These are phyloP conservation scores for Trichoderma brevicompactum DNA, from an alignment of 2,329 filamentous ascomycete genomes.

Conservation along the genomic window DNA sequence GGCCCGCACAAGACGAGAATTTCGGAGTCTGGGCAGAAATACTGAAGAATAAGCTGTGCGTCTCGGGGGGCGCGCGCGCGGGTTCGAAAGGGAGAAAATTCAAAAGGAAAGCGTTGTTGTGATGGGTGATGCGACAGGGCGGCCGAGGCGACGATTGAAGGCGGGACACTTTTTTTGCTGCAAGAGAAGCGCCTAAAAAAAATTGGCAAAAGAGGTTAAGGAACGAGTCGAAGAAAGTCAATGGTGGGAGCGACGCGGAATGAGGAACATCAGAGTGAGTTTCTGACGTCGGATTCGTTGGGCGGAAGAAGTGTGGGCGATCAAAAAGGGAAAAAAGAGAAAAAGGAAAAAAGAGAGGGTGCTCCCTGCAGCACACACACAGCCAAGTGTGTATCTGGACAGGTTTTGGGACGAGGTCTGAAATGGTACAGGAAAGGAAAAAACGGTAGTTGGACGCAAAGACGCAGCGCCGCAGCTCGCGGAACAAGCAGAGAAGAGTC, in stretches of 20 bases:
- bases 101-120: slow-evolving; percentile 17
- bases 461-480: slow-evolving; percentile 27
- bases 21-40: neutral
- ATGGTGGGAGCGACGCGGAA: slow-evolving; percentile 20
- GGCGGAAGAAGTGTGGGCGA: slow-evolving; percentile 3
- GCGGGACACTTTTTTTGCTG: slow-evolving; percentile 8
- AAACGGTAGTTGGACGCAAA: slow-evolving; percentile 23
- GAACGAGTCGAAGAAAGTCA: slow-evolving; percentile 28
- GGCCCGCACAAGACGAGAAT: slow-evolving; percentile 2
- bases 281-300: slow-evolving; percentile 20
- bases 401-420: slow-evolving; percentile 23
- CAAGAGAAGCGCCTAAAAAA: slow-evolving; percentile 7
- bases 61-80: slow-evolving; percentile 7
- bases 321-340: neutral
- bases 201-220: slow-evolving; percentile 8
- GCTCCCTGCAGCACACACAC: slow-evolving; percentile 27
- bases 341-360: slow-evolving; percentile 25
- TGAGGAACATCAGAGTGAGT: slow-evolving; percentile 13
- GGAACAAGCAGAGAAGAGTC: slow-evolving; percentile 29
- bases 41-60: neutral
- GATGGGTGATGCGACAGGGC: slow-evolving; percentile 27
- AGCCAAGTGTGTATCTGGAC: slow-evolving; percentile 22
- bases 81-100: slow-evolving; percentile 8
- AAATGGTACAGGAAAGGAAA: slow-evolving; percentile 25
- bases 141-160: slow-evolving; percentile 24